Conservation (phyloP, 805 yeast genomes). For the Clavispora carvajalis region DNA sequence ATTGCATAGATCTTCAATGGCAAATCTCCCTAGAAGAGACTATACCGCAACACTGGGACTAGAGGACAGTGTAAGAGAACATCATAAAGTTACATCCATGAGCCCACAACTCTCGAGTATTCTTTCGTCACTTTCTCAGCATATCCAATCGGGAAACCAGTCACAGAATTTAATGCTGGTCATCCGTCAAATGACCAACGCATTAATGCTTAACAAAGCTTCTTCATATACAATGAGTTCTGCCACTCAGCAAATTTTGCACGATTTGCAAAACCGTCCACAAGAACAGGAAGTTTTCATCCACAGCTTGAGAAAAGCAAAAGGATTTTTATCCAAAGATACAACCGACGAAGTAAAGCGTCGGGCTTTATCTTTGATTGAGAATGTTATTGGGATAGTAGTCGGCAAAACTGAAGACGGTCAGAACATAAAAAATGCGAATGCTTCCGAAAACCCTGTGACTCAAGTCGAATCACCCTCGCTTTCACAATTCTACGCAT, state of each 20-base stretch:
- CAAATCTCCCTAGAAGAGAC: slow-evolving; percentile 22
- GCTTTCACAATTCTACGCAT: slow-evolving; percentile 8
- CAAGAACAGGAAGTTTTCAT: slow-evolving; percentile 22
- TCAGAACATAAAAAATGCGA: neutral
- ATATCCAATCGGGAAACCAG: slow-evolving; percentile 20
- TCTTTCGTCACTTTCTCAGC: slow-evolving; percentile 27
- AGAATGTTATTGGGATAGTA: slow-evolving; percentile 19
- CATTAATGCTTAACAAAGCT: slow-evolving; percentile 17
- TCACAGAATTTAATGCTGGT: slow-evolving; percentile 27
- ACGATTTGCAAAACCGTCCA: slow-evolving; percentile 12
- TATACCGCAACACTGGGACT: slow-evolving; percentile 24
- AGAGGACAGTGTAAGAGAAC: slow-evolving; percentile 20
- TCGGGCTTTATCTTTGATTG: slow-evolving; percentile 21
- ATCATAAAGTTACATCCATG: slow-evolving; percentile 4
- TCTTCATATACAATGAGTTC: slow-evolving; percentile 8
- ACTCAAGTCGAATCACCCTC: slow-evolving; percentile 6
- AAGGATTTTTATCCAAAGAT: slow-evolving; percentile 21
- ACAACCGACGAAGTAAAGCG: slow-evolving; percentile 8
- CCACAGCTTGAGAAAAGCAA: slow-evolving; percentile 28
- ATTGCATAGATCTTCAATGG: slow-evolving; percentile 44
- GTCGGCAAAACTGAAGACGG: slow-evolving; percentile 1
- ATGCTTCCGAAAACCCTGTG: neutral
- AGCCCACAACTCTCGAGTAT: slow-evolving; percentile 31
- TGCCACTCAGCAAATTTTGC: slow-evolving; percentile 8
- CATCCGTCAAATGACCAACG: slow-evolving; percentile 36